These are phyloP conservation scores for button mushroom (Agaricus bisporus) DNA, from an alignment of 768 basidiomycete genomes.

Conservation along the genomic window DNA sequence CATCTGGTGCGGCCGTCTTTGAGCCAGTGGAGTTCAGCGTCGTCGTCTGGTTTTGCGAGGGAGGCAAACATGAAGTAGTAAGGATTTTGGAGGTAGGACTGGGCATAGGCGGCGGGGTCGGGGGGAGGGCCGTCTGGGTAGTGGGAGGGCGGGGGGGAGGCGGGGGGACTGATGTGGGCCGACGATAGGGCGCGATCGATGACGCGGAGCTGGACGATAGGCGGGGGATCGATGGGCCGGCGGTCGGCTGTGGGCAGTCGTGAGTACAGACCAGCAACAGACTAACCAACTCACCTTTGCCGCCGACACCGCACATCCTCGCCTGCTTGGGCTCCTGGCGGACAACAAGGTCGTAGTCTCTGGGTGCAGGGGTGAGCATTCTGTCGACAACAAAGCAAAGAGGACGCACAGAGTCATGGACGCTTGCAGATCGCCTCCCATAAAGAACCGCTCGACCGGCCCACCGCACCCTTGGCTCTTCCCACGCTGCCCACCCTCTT, in stretches of 20 bases:
- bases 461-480: no score
- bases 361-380: slow-evolving; percentile 25
- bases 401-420: no score
- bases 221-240: slow-evolving; percentile 94
- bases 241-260: slow-evolving; percentile 82
- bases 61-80: slow-evolving; percentile 96
- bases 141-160: not conserved
- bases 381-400: slow-evolving; percentile 16
- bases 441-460: no score
- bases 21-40: slow-evolving; percentile 81
- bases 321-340: slow-evolving; percentile 92
- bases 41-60: slow-evolving; percentile 83
- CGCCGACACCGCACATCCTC: slow-evolving; percentile 86
- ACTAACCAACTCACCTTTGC: slow-evolving; percentile 63
- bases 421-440: not conserved
- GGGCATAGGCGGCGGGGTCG: slow-evolving; percentile 35
- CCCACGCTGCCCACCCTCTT: no score
- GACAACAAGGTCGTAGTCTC: slow-evolving; percentile 81
- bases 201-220: slow-evolving; percentile 92
- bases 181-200: slow-evolving; percentile 47
- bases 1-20: slow-evolving; percentile 89
- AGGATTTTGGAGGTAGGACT: slow-evolving; percentile 78
- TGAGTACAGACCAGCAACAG: no score
- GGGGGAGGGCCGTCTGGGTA: slow-evolving; percentile 23
- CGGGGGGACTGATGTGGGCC: slow-evolving; percentile 5